These are phyloP conservation scores for Fusarium citri DNA, from an alignment of 2,329 filamentous ascomycete genomes.

Conservation along the genomic window DNA sequence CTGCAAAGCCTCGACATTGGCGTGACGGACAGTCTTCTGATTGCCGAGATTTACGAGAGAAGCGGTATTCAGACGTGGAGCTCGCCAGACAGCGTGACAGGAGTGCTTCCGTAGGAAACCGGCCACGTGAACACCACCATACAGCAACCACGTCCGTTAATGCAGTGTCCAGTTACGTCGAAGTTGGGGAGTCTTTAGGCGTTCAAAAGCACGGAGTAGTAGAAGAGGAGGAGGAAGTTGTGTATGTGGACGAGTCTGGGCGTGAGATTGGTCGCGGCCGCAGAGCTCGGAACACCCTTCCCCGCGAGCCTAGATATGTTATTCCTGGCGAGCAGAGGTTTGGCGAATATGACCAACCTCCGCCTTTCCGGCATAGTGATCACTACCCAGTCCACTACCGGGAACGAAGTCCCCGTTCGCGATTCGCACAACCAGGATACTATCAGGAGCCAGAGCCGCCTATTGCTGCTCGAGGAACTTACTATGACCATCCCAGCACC, in stretches of 20 bases:
- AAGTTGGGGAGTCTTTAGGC: slow-evolving; percentile 2
- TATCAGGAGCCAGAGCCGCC: slow-evolving; percentile 24
- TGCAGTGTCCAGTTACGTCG: slow-evolving; percentile 9
- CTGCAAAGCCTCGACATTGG: slow-evolving; percentile 9
- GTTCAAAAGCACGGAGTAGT: slow-evolving; percentile 13
- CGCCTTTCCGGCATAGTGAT: slow-evolving; percentile 20
- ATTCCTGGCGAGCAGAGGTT: slow-evolving; percentile 12
- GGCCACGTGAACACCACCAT: slow-evolving; percentile 13
- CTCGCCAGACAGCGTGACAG: slow-evolving; percentile 20
- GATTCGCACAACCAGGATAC: slow-evolving; percentile 18
- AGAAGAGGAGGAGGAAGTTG: slow-evolving; percentile 43
- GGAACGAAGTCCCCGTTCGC: slow-evolving; percentile 16
- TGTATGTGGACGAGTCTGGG: slow-evolving; percentile 44
- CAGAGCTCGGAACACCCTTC: slow-evolving; percentile 32
- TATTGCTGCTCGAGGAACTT: slow-evolving; percentile 2
- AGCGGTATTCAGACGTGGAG: slow-evolving; percentile 17
- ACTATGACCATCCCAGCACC: slow-evolving; percentile 19
- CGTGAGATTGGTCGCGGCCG: slow-evolving; percentile 41
- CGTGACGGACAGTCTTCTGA: slow-evolving; percentile 16
- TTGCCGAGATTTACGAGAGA: slow-evolving; percentile 34
- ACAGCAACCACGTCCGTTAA: not conserved
- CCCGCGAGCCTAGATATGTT: slow-evolving; percentile 15
- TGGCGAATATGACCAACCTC: slow-evolving; percentile 5
- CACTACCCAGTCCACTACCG: slow-evolving; percentile 20
- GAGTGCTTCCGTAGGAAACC: slow-evolving; percentile 34